Percentiles rank a stretch among this genome's conserved stretches.
These are phyloP conservation scores for Vicia faba DNA, from an alignment of 306 rosid species.

Conservation along the genomic window DNA sequence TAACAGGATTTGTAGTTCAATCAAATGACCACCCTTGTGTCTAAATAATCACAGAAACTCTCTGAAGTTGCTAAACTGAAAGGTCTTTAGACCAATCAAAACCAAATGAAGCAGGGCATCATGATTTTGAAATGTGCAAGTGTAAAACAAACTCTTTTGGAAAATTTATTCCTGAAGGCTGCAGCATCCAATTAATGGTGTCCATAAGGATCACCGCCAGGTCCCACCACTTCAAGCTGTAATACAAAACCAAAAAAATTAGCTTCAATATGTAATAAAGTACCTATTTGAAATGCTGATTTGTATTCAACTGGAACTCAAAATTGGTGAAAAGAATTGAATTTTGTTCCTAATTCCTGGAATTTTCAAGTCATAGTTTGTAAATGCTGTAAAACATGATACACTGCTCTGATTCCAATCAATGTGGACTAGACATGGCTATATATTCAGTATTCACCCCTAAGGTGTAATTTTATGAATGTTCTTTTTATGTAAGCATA, in stretches of 20 bases:
- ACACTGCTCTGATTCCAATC: neutral
- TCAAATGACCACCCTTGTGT: conserved; percentile 45
- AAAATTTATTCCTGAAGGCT: conserved; percentile 54
- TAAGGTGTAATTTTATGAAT: neutral
- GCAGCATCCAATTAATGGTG: conserved; percentile 57
- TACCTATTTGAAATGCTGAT: neutral
- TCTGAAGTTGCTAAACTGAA: conserved; percentile 47
- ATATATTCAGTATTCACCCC: neutral
- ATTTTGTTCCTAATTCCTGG: neutral
- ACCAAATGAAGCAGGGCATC: conserved; percentile 48
- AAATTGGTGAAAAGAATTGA: neutral
- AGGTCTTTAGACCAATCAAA: conserved; percentile 43
- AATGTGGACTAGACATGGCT: neutral
- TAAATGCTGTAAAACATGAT: conserved; percentile 19
- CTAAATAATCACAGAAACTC: conserved; percentile 48
- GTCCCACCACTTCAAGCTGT: conserved; percentile 97
- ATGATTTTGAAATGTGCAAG: conserved; percentile 45
- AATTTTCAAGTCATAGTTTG: neutral
- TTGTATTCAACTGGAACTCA: conserved; percentile 1
- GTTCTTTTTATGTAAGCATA: neutral
- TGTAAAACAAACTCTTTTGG: conserved; percentile 45
- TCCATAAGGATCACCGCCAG: conserved; percentile 87
- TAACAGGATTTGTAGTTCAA: conserved; percentile 46
- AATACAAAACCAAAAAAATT: conserved; percentile 34
- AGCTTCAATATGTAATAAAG: conserved; percentile 16